Conservation (phyloP, 495 filamentous ascomycete genomes). For the Talaromyces stipitatus region DNA sequence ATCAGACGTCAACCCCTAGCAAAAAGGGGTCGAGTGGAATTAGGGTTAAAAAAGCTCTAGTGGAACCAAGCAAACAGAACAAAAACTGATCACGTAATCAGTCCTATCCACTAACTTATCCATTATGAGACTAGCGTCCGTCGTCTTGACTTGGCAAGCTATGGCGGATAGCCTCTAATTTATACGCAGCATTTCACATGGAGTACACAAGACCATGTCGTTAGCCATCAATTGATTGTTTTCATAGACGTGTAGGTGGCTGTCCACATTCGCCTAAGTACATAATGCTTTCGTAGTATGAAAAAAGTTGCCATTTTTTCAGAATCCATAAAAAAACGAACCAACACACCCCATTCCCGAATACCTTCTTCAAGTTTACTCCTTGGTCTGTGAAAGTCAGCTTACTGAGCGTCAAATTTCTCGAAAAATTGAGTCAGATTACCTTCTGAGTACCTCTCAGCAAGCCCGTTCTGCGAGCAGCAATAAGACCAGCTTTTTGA, state of each 20-base stretch:
- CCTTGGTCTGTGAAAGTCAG: background rate
- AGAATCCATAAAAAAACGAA: slow-evolving; percentile 37
- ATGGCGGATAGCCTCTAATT: too few species aligned
- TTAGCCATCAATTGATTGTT: slow-evolving; percentile 14
- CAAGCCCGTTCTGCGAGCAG: slow-evolving; percentile 96
- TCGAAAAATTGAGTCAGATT: background rate
- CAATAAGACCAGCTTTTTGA: slow-evolving; percentile 99
- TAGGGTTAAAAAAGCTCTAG: too few species aligned
- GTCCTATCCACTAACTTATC: too few species aligned
- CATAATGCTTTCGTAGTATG: slow-evolving; percentile 43
- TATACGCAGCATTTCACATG: too few species aligned
- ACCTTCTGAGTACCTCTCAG: slow-evolving; percentile 95
- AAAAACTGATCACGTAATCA: too few species aligned
- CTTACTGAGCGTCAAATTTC: background rate
- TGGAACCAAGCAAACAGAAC: too few species aligned
- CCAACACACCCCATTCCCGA: slow-evolving; percentile 28
- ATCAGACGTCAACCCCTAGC: too few species aligned
- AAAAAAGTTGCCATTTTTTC: slow-evolving; percentile 30
- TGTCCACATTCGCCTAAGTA: slow-evolving; percentile 44
- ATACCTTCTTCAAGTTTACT: slow-evolving; percentile 31
- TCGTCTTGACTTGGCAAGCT: too few species aligned
- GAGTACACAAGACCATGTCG: background rate
- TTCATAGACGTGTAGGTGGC: slow-evolving; percentile 38
- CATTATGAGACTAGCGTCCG: too few species aligned
- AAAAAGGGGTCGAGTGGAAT: too few species aligned